Evolutionary conservation across 2,329 filamentous ascomycete genomes (phyloP).

Genomic region (Apiospora marii): DNA sequence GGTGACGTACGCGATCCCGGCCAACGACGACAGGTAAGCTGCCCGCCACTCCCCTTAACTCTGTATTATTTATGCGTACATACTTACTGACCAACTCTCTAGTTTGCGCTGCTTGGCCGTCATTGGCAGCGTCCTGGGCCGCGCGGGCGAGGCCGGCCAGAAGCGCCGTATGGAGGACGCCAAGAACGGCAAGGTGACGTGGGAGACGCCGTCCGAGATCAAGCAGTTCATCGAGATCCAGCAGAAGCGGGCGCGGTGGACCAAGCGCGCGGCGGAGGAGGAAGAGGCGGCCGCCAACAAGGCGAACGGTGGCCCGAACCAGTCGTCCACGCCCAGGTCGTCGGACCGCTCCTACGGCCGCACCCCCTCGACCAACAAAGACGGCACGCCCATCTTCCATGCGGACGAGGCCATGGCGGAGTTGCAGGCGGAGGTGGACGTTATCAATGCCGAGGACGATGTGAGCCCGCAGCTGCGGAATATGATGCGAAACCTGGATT

Average conservation of each 20-base stretch:
- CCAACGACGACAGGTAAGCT: slow-evolving; percentile 87
- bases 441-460: not conserved
- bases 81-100: slow-evolving; percentile 36
- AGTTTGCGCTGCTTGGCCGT: slow-evolving; percentile 84
- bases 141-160: slow-evolving; percentile 83
- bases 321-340: too few species aligned
- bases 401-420: slow-evolving; percentile 9
- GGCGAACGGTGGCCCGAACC: too few species aligned
- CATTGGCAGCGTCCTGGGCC: slow-evolving; percentile 84
- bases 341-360: too few species aligned
- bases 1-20: slow-evolving; percentile 96
- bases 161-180: slow-evolving; percentile 70
- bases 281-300: not conserved
- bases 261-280: slow-evolving; percentile 5
- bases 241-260: slow-evolving; percentile 26
- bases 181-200: slow-evolving; percentile 67
- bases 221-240: slow-evolving; percentile 47
- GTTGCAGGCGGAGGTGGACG: not conserved
- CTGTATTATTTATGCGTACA: not conserved
- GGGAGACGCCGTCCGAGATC: slow-evolving; percentile 59
- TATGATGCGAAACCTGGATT: not conserved
- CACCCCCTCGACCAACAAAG: too few species aligned
- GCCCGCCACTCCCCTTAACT: not conserved
- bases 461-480: slow-evolving; percentile 19
- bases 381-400: too few species aligned